Evolutionary conservation across 257 asterid genomes (phyloP), one percentile per base, ranked within the genome.

Genomic region (Nicotiana obtusifolia): DNA sequence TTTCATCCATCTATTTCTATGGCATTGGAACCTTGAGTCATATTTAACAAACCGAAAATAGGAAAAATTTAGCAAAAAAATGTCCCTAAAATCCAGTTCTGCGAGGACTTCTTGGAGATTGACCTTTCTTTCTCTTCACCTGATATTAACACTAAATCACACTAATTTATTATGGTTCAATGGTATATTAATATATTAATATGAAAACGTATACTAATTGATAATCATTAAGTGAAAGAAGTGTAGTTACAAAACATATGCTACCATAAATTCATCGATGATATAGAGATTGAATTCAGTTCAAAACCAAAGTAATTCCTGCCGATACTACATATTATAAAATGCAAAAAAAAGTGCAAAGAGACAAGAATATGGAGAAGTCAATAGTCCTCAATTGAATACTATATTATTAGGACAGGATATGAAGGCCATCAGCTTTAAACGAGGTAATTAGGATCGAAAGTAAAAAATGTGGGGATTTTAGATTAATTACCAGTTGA

Each of bases 361-460:
- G 56, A 52, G 17, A 52, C 56, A 52, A 52, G 56, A 11, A 52
- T 52, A 13, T 52, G 17, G 5, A 11, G 17, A 11, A 52, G 56
- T 52, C 56, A 52, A 52, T 11, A 52, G 56, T 13, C 13, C 56
- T 52, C 19, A 52, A 52, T 52, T 52, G 57, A 52, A 52, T 52
- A 11, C 17, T 49, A 33, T 26, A 56, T 33, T 54, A 10, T 76
- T 24, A 13, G 33, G 35, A 41, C 62, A 64, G 77, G 65, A 77
- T 80, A 67, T 62, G 86, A 49, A 53, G 83, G 30, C 83, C 75
- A 61, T 31, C 71, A 59, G 35, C 33, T 80, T 64, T 64, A 64
- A 64, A 49, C 8, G 41, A 33, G n/a, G n/a, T n/a, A n/a, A 81
- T 33, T 8, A 52, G 77, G 83, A 28, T 53, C 54, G 33, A 56